phyloP scores from a whole-genome alignment of 495 filamentous ascomycete genomes.

The Lasiosphaeris hirsuta region DNA sequence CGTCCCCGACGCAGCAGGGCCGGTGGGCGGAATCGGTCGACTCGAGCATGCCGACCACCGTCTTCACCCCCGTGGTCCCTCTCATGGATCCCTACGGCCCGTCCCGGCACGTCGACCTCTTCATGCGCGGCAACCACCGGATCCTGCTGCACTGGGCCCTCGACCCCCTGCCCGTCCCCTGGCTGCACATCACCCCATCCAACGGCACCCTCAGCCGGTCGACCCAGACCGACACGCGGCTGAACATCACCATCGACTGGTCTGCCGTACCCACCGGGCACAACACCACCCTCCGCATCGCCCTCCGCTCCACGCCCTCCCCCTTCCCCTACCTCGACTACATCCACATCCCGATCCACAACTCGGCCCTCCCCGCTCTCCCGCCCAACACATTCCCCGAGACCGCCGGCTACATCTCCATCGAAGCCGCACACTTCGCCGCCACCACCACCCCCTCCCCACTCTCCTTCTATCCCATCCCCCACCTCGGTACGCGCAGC shows the following conservation, averaged over 20 bases:
- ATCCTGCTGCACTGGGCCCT: conserved; percentile 44
- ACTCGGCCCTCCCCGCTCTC: conserved; percentile 37
- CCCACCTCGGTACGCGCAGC: conserved; percentile 44
- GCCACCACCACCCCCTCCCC: conserved; percentile 23
- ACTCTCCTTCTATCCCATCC: conserved; percentile 29
- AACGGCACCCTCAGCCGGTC: conserved; percentile 42
- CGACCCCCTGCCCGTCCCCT: conserved; percentile 38
- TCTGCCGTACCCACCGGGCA: conserved; percentile 41
- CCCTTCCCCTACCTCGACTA: conserved; percentile 49
- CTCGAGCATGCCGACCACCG: conserved; percentile 35
- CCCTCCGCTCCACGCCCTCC: conserved; percentile 41
- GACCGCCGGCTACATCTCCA: conserved; percentile 47
- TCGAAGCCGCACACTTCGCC: conserved; percentile 52
- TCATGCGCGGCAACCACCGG: conserved; percentile 48
- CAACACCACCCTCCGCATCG: conserved; percentile 37
- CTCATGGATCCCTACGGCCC: conserved; percentile 52
- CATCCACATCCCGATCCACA: conserved; percentile 51
- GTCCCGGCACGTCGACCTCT: conserved; percentile 56
- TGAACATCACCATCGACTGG: conserved; percentile 56
- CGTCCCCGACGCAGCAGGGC: conserved; percentile 52
- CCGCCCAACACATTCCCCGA: conserved; percentile 45
- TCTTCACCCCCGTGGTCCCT: conserved; percentile 43
- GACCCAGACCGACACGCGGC: conserved; percentile 41
- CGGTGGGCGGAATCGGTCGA: conserved; percentile 45
- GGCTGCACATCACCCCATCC: conserved; percentile 46